Base-by-base conservation (phyloP, 257 asterid genomes). In the Lithospermum erythrorhizon region DNA sequence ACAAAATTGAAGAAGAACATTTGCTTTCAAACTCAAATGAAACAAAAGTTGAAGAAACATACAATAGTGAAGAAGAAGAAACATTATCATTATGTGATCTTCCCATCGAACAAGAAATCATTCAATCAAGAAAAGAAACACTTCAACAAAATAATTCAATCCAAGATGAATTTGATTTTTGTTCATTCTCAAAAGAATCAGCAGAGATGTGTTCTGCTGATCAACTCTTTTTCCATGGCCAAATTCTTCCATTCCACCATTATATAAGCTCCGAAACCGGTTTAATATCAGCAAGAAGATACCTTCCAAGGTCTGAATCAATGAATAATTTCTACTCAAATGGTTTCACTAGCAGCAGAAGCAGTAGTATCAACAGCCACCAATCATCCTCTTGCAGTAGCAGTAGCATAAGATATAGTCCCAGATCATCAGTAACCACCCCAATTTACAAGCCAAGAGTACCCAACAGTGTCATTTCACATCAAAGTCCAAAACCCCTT, bases 171-270 rank as follows among this genome's bases (percentile, higher is more conserved):
- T 27, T 27, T 30, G 95, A 87, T 2, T 90, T 90, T 49, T 74
- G 82, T 59, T 71, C 76, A 4, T 19, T 68, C 6, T 70, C 76
- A 0, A 76, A 69, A 53, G 86, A 80, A 23, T 70, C 85, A 0
- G 87, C 83, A n/a, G n/a, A n/a, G 65, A 85, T 85, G 95, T 87
- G 95, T n/a, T 75, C 79, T 0, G 97, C 95, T 1, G 97, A 90
- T 62, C 87, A 87, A 18, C 71, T 90, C 27, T 90, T 90, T 37
- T 83, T 78, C 72, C 81, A 68, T 57, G 97, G 97, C 41, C 90
- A 79, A 68, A 83, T 90, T 47, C 78, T 90, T 30, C 95, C 97
- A 0, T 15, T 81, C 5, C 86, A 90, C 30, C 77, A 87, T 37
- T n/a, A n/a, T n/a, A n/a, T n/a, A n/a, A n/a, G n/a, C n/a, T n/a